phyloP scores from a whole-genome alignment of 2,329 filamentous ascomycete species.

The Hypomyces perniciosus region DNA sequence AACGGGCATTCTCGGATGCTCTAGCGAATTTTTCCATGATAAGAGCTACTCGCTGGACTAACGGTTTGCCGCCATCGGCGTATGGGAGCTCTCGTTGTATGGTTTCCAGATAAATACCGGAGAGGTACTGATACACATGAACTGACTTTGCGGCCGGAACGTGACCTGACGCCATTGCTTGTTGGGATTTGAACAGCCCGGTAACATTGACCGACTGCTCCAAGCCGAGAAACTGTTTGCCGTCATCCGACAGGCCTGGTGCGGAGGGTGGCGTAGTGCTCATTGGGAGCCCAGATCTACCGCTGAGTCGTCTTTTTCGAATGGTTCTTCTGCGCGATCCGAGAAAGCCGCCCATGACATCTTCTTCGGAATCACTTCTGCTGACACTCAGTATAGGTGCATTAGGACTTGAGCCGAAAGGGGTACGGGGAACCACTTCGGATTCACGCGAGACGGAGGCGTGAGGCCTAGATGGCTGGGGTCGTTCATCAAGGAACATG shows the following conservation, averaged over 20 bases:
- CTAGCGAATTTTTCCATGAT: conserved; percentile 53
- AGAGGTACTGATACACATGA: conserved; percentile 50
- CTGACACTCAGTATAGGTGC: conserved; percentile 49
- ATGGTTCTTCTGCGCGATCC: conserved; percentile 37
- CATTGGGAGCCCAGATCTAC: conserved; percentile 37
- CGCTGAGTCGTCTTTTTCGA: conserved; percentile 38
- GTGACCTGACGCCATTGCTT: conserved; percentile 57
- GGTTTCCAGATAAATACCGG: conserved; percentile 50
- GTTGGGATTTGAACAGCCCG: conserved; percentile 52
- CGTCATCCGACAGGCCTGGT: conserved; percentile 24
- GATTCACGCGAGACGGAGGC: conserved; percentile 31
- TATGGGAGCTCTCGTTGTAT: conserved; percentile 44
- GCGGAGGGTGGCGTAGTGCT: conserved; percentile 52
- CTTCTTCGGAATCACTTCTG: conserved; percentile 60
- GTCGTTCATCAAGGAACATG: conserved; percentile 56
- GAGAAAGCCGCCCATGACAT: conserved; percentile 55
- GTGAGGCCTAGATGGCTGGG: conserved; percentile 37
- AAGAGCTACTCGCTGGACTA: conserved; percentile 41
- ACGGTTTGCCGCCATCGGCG: conserved; percentile 27
- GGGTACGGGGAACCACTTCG: conserved; percentile 31
- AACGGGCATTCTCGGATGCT: conserved; percentile 49
- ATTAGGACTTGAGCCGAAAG: conserved; percentile 44
- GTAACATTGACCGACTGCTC: conserved; percentile 55
- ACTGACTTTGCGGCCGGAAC: conserved; percentile 47
- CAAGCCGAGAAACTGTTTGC: conserved; percentile 42